phyloP scores from a whole-genome alignment of 2,329 filamentous ascomycete species.

The Magnaporthiopsis incrustans region DNA sequence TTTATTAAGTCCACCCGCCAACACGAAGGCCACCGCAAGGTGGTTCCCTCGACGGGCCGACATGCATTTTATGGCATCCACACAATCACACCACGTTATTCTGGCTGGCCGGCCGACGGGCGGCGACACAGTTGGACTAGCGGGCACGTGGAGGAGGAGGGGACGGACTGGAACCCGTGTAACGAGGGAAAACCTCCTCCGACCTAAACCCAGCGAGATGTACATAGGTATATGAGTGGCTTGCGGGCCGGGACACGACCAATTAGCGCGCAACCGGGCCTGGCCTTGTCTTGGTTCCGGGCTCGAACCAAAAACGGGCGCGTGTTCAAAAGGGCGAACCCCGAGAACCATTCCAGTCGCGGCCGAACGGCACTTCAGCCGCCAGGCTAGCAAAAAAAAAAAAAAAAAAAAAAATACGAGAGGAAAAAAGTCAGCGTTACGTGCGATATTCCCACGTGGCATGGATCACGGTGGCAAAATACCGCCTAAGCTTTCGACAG shows the following conservation, averaged over 20 bases:
- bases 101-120: neutral
- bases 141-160: too few species aligned
- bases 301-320: neutral
- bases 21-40: neutral
- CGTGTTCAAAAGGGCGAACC: neutral
- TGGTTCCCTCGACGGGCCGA: neutral
- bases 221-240: too few species aligned
- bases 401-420: too few species aligned
- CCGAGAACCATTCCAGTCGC: neutral
- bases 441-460: neutral
- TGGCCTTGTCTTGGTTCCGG: neutral
- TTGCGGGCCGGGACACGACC: neutral
- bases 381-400: too few species aligned
- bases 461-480: too few species aligned
- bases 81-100: neutral
- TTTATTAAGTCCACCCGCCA: neutral
- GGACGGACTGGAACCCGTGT: too few species aligned
- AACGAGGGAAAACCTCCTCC: too few species aligned
- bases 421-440: neutral
- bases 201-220: too few species aligned
- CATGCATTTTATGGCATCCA: neutral
- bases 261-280: neutral
- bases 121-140: neutral
- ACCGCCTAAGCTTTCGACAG: too few species aligned
- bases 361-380: neutral